These are phyloP conservation scores for Aspergillus uvarum DNA, from an alignment of 2,329 filamentous ascomycete genomes.

Conservation along the genomic window DNA sequence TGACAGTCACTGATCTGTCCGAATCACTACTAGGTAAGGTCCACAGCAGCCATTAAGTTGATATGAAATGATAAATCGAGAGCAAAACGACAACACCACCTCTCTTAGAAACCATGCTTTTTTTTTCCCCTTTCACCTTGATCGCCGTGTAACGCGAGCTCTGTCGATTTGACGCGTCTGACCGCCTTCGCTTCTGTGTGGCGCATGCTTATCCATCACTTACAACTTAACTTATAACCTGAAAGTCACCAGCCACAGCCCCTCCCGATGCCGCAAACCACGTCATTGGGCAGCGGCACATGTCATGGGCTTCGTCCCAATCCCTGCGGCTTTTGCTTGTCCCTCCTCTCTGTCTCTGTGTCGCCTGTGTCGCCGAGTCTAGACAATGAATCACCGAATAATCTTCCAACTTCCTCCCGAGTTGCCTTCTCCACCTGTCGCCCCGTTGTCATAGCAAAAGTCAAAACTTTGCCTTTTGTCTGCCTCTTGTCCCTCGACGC, in stretches of 20 bases:
- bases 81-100: background rate
- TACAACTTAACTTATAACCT: too few species aligned
- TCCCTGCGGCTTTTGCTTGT: background rate
- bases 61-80: background rate
- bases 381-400: constrained; percentile 1
- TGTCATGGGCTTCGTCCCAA: constrained; percentile 7
- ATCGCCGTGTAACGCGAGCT: background rate
- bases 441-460: background rate
- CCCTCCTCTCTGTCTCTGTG: background rate
- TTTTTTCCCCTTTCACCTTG: background rate
- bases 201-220: background rate
- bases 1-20: background rate
- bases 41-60: background rate
- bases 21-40: background rate
- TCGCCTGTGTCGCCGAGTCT: background rate
- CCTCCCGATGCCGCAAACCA: constrained; percentile 22
- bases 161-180: constrained; percentile 15
- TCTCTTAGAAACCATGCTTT: background rate
- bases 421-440: background rate
- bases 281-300: constrained; percentile 33
- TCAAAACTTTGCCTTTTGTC: constrained; percentile 1
- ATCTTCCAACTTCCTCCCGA: background rate
- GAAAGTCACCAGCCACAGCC: constrained; percentile 17
- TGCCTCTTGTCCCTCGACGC: background rate
- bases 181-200: constrained; percentile 20